These are phyloP conservation scores for Hyaloscypha finlandica DNA, from an alignment of 495 filamentous ascomycete species.

Conservation along the genomic window DNA sequence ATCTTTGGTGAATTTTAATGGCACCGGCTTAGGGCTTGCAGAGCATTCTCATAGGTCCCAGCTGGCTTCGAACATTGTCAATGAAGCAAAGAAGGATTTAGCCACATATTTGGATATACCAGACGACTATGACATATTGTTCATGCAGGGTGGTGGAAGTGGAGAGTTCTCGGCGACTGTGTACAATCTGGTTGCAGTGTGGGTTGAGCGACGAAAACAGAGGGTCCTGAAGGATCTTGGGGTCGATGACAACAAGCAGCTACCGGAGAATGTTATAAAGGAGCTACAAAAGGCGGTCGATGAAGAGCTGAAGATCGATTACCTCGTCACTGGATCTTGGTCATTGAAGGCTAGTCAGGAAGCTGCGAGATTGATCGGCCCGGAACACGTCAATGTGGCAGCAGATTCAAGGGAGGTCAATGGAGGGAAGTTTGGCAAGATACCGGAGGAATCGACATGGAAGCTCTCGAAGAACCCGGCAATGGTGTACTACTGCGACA, in stretches of 20 bases:
- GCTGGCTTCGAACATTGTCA: conserved; percentile 69
- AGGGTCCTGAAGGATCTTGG: conserved; percentile 41
- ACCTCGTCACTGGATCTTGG: conserved; percentile 93
- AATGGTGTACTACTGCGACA: conserved; percentile 89
- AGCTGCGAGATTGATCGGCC: conserved; percentile 71
- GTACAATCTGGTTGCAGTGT: conserved; percentile 78
- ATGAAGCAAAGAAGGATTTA: conserved; percentile 65
- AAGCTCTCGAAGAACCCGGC: conserved; percentile 72
- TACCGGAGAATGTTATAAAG: conserved; percentile 51
- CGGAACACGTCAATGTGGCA: conserved; percentile 77
- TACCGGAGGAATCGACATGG: conserved; percentile 77
- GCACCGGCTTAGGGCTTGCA: conserved; percentile 76
- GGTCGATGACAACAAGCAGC: conserved; percentile 39
- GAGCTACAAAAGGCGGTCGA: conserved; percentile 63
- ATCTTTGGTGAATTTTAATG: conserved; percentile 80
- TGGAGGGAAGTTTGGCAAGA: conserved; percentile 84
- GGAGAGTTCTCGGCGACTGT: conserved; percentile 80
- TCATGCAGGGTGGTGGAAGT: conserved; percentile 83
- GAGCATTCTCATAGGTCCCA: conserved; percentile 91
- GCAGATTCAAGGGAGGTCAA: conserved; percentile 69
- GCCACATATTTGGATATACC: conserved; percentile 71
- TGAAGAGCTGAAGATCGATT: conserved; percentile 75
- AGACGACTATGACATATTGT: conserved; percentile 72
- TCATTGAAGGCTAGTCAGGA: conserved; percentile 90
- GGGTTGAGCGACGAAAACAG: conserved; percentile 66